Conservation (phyloP, 306 rosid genomes). For the Sicyos baderoa region DNA sequence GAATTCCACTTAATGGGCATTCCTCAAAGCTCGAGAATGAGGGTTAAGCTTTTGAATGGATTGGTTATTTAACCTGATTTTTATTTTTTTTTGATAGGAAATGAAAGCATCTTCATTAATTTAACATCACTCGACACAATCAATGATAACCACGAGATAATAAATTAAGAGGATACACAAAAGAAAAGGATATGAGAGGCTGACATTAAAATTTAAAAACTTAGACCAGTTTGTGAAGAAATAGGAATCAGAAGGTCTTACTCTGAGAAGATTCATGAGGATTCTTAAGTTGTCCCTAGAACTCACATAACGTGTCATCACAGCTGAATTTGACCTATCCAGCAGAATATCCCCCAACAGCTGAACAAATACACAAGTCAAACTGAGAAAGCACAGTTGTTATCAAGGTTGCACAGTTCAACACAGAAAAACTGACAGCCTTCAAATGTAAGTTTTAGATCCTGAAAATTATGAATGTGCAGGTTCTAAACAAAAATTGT, state of each 20-base stretch:
- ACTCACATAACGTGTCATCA: conserved; percentile 96
- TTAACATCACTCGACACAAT: no score
- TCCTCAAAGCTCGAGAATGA: no score
- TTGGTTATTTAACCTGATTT: no score
- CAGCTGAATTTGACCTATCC: conserved; percentile 89
- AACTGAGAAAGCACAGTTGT: background rate
- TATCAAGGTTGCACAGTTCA: background rate
- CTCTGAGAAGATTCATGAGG: conserved; percentile 94
- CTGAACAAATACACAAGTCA: conserved; percentile 33
- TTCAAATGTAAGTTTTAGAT: background rate
- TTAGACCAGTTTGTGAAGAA: conserved; percentile 19
- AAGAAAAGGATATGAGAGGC: background rate
- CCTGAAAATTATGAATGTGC: conserved; percentile 1
- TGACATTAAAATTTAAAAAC: background rate
- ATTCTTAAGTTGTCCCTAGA: conserved; percentile 95
- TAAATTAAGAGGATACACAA: background rate
- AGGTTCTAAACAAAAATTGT: background rate
- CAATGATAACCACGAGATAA: background rate
- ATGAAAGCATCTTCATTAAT: no score
- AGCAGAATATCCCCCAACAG: conserved; percentile 89
- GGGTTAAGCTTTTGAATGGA: no score
- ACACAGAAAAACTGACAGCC: background rate
- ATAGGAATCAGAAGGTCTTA: conserved; percentile 29
- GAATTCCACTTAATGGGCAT: no score
- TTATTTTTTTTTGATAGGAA: no score